These are phyloP conservation scores for Pulveroboletus sp. DNA, from an alignment of 768 basidiomycete species.

Conservation along the genomic window DNA sequence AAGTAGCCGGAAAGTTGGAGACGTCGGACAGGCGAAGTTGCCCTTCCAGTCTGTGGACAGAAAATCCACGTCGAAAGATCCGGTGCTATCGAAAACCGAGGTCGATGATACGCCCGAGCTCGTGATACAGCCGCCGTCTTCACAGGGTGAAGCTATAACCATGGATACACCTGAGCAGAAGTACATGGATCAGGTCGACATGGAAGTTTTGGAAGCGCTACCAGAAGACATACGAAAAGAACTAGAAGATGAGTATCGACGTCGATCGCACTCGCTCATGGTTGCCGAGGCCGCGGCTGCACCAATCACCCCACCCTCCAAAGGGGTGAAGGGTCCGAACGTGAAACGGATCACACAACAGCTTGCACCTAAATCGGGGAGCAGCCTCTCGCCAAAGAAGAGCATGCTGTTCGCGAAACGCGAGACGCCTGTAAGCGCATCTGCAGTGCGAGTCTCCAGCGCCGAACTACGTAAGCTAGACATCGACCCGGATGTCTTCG, in stretches of 20 bases:
- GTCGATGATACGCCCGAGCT: conserved; percentile 12
- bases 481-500: conserved; percentile 73
- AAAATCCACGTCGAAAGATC: not conserved
- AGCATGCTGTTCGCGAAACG: conserved; percentile 36
- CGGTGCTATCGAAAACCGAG: conserved; percentile 1
- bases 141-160: conserved; percentile 23
- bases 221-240: conserved; percentile 67
- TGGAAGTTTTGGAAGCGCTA: conserved; percentile 62
- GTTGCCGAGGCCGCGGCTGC: conserved; percentile 11
- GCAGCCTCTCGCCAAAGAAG: conserved; percentile 36
- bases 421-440: conserved; percentile 21
- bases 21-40: conserved; percentile 55
- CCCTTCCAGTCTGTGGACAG: conserved; percentile 43
- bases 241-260: conserved; percentile 60
- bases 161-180: conserved; percentile 4
- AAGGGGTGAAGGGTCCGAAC: conserved; percentile 35
- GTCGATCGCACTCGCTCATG: conserved; percentile 51
- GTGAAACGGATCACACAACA: conserved; percentile 59
- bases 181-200: conserved; percentile 41
- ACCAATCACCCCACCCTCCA: conserved; percentile 6
- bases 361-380: conserved; percentile 51
- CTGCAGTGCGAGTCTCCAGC: conserved; percentile 44
- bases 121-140: conserved; percentile 32
- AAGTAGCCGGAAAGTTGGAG: conserved; percentile 30
- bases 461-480: conserved; percentile 57